Evolutionary conservation across 2,329 filamentous ascomycete species (phyloP), one percentile per base, ranked within the genome.

Genomic region (Ophiocordyceps australis): DNA sequence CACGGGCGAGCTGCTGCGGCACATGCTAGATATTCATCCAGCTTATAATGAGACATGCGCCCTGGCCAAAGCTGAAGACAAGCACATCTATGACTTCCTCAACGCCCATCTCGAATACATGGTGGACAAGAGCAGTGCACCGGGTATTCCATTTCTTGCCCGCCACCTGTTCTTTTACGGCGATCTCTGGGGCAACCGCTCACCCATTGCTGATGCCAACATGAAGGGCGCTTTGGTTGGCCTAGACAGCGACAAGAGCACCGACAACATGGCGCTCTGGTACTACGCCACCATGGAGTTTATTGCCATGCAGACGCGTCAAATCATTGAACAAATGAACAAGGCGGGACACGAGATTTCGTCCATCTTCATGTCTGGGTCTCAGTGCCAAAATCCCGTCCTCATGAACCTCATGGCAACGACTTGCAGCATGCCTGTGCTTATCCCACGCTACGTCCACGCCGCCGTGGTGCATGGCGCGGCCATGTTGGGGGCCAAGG

Each of bases 81-180:
- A 74, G 42, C 92, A 85, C 54, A 82, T 95, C 35, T 98, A 94
- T 55, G 83, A 93, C 46, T 93, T 85, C 49, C 66, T 98, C 29
- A 95, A 98, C 50, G 65, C 74, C 34, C 83, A 91, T 42, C 69
- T 98, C 9, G 67, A 72, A 32, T 72, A 81, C 38, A 65, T 95
- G 59, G 66, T 66, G 14, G 65, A 74, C 39, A 73, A 73, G 40
- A 52, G 57, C 14, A 57, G 62, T 3, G 81, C 81, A 3, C 85
- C 85, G 0, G 72, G 70, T 27, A 66, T 95, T 34, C 75, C 81
- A 12, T 91, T 85, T 50, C 62, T 98, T 3, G 83, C 74, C 9
- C 79, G 86, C 7, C 86, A 98, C 52, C 78, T 92, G 57, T 98
- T 98, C 69, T 91, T 98, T 59, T 98, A 98, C 49, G 89, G 89